Conservation (phyloP, 1,284 basidiomycete species). For the Ceratobasidium sp. region DNA sequence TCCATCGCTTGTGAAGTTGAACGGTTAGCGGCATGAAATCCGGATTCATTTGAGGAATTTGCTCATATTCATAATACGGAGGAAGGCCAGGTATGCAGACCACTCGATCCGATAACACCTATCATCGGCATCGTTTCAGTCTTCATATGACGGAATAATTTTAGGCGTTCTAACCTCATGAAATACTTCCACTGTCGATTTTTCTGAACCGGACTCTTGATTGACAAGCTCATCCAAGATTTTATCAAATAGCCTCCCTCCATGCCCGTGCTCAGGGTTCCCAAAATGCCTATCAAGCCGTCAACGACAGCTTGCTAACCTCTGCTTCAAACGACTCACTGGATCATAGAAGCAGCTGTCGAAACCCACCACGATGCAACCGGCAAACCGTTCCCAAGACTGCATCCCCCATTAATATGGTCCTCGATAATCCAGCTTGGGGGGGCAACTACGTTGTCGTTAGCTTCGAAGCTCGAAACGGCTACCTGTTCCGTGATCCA, state of each 20-base stretch:
- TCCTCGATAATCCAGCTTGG: slow-evolving; percentile 29
- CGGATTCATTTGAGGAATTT: slow-evolving; percentile 8
- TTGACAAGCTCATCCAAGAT: no score
- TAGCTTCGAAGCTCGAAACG: background rate
- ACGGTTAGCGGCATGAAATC: background rate
- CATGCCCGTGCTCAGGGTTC: slow-evolving; percentile 18
- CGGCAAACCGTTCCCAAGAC: background rate
- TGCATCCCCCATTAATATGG: background rate
- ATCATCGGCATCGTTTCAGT: background rate
- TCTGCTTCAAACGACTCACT: background rate
- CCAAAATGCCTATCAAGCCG: background rate
- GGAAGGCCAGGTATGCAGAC: slow-evolving; percentile 21
- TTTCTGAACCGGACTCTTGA: background rate
- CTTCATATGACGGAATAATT: background rate
- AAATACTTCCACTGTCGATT: background rate
- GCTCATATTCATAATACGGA: slow-evolving; percentile 7
- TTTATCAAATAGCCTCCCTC: background rate
- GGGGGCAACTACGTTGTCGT: background rate
- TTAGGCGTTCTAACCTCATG: no score
- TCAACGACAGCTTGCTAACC: background rate
- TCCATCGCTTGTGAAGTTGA: background rate
- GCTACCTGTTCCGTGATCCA: slow-evolving; percentile 6
- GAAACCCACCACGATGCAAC: background rate
- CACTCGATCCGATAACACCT: slow-evolving; percentile 17
- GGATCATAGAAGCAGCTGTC: slow-evolving; percentile 9